Conservation (phyloP, 768 basidiomycete species). For the Suillus sp. region DNA sequence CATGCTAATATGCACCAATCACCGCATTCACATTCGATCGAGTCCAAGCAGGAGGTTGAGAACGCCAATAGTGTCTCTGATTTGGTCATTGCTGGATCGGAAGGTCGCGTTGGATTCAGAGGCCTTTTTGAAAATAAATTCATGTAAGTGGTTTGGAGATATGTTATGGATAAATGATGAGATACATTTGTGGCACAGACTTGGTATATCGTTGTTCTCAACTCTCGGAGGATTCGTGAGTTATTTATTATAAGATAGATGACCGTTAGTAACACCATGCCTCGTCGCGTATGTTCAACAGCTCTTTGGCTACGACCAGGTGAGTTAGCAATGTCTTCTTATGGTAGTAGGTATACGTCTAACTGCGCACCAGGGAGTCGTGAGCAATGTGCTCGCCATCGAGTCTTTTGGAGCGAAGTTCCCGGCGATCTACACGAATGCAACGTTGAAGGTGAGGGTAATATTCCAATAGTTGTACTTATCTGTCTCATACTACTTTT, state of each 20-base stretch:
- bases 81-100: slow-evolving; percentile 20
- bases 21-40: neutral
- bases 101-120: slow-evolving; percentile 30
- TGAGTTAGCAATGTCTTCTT: slow-evolving; percentile 7
- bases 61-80: slow-evolving; percentile 3
- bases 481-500: slow-evolving; percentile 1
- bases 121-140: slow-evolving; percentile 33
- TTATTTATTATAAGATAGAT: slow-evolving; percentile 9
- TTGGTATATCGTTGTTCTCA: slow-evolving; percentile 35
- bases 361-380: slow-evolving; percentile 28
- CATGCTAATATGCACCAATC: neutral
- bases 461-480: neutral
- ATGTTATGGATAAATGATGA: neutral
- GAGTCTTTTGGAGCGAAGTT: slow-evolving; percentile 39
- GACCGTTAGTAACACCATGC: neutral
- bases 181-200: slow-evolving; percentile 17
- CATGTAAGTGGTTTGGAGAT: slow-evolving; percentile 23
- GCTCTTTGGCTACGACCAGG: slow-evolving; percentile 39
- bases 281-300: slow-evolving; percentile 10
- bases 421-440: slow-evolving; percentile 33
- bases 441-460: slow-evolving; percentile 27
- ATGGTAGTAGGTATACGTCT: neutral
- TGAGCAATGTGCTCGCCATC: slow-evolving; percentile 38
- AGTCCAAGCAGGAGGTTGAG: neutral
- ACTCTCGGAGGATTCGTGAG: slow-evolving; percentile 36